Percentiles rank a stretch among this genome's conserved stretches.
Evolutionary conservation across 495 filamentous ascomycete genomes (phyloP).

Genomic region (Penicillium waksmanii): DNA sequence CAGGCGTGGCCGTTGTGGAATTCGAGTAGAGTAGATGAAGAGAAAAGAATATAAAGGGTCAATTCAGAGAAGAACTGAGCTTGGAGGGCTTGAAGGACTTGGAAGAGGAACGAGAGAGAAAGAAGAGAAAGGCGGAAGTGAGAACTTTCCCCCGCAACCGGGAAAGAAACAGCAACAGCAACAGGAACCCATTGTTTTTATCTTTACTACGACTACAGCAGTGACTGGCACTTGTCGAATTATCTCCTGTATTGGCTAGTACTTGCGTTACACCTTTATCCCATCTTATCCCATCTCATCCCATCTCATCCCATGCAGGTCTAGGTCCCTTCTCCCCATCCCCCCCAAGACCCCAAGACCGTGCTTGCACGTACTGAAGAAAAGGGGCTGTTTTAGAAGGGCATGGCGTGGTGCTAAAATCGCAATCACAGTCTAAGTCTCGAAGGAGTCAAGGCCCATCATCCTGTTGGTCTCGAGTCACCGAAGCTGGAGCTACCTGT

Average conservation of each 20-base stretch:
- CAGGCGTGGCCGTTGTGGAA: background rate
- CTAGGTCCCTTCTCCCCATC: background rate
- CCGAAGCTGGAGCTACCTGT: background rate
- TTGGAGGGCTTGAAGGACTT: background rate
- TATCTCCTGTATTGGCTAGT: background rate
- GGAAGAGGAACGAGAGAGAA: constrained; percentile 6
- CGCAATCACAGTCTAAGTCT: constrained; percentile 23
- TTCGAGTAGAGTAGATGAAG: background rate
- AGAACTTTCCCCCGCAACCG: constrained; percentile 4
- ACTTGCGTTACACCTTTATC: background rate
- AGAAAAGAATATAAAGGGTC: background rate
- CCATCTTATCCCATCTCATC: background rate
- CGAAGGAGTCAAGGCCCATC: constrained; percentile 21
- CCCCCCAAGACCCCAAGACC: background rate
- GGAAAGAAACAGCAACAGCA: too few species aligned
- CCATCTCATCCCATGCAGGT: too few species aligned
- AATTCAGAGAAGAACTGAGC: background rate
- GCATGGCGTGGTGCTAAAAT: constrained; percentile 17
- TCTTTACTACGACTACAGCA: background rate
- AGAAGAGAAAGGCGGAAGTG: background rate
- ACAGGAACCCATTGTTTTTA: constrained; percentile 10
- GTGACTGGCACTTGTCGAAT: background rate
- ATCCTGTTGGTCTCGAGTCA: background rate
- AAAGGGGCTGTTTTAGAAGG: constrained; percentile 14
- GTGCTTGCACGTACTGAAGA: background rate